Evolutionary conservation across 2,329 filamentous ascomycete species (phyloP).

Genomic region (Bipolaris zeicola): DNA sequence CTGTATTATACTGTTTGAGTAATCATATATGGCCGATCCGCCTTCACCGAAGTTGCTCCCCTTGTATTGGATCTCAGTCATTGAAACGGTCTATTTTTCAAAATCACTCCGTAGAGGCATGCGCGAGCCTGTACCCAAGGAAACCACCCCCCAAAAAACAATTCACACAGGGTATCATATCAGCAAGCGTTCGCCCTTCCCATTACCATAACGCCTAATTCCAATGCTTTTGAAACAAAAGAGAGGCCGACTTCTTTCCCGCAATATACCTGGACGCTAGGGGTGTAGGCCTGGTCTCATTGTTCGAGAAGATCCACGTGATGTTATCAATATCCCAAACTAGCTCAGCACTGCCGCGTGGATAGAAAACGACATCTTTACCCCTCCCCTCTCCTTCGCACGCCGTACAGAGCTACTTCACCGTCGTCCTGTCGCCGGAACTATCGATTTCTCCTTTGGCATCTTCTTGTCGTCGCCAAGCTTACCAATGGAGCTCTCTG

Average conservation of each 20-base stretch:
- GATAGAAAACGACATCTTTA: too few species aligned
- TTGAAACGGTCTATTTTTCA: not conserved
- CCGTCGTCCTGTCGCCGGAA: not conserved
- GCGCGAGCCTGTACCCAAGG: not conserved
- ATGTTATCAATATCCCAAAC: too few species aligned
- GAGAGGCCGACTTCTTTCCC: not conserved
- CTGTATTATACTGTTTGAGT: constrained; percentile 1
- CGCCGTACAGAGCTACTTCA: not conserved
- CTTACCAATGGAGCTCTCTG: constrained; percentile 60
- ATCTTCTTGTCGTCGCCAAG: constrained; percentile 43
- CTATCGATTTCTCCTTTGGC: constrained; percentile 1
- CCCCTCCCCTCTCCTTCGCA: too few species aligned
- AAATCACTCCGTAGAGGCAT: not conserved
- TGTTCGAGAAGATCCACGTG: too few species aligned
- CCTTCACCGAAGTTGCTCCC: not conserved
- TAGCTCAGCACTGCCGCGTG: too few species aligned
- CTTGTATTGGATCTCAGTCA: not conserved
- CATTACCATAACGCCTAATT: constrained; percentile 55
- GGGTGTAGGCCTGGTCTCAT: too few species aligned
- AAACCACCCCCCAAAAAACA: not conserved
- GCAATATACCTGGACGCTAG: too few species aligned
- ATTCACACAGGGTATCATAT: not conserved
- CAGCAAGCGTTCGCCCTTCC: constrained; percentile 44
- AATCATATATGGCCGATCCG: not conserved
- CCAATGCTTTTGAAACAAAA: not conserved